Evolutionary conservation across 2,329 filamentous ascomycete species (phyloP), one percentile per base, ranked within the genome.

Genomic region (Tolypocladium inflatum): DNA sequence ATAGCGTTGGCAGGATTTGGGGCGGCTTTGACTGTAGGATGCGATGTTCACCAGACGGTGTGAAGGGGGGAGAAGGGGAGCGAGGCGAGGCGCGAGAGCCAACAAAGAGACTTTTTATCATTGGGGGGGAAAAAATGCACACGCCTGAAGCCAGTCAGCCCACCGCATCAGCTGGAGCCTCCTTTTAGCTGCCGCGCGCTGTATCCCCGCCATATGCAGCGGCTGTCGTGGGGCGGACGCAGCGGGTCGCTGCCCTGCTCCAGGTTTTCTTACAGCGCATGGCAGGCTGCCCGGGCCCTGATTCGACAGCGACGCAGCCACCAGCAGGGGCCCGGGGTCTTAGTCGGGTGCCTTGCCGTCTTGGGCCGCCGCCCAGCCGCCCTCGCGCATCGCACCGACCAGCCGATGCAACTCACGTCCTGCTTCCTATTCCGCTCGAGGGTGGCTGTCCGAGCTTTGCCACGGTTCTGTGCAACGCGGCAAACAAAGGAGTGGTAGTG

Each of bases 1-100:
- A 71, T 61, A 60, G 58, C 66, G 55, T 19, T 13, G 43, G 43
- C 43, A 30, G 43, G 43, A 10, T 30, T 50, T 55, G 57, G 56
- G 58, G 60, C 57, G 61, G 61, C 23, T 59, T 57, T 55, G 61
- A 56, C 54, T 30, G 45, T 33, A 19, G 45, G 45, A 50, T 50
- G 45, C 45, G 15, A 30, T 33, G 45, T 61, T 57, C 56, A 60
- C 58, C 61, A 54, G 42, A 56, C 30, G 60, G 60, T 60, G 65
- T 62, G 42, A 52, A 41, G 54, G 56, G 48, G n/a, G 50, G 45
- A 55, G 53, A 42, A 52, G 39, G 53, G 54, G 50, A 58, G 33
- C 30, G 9, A 39, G 59, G 35, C 38, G 30, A 35, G 42, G 2
- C 33, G 21, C 37, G 13, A 15, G 15, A 33, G 42, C 48, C 50